Evolutionary conservation across 176 grass and related monocot genomes (phyloP), one percentile per base, ranked within the genome.

Genomic region (Aechmea fasciata): DNA sequence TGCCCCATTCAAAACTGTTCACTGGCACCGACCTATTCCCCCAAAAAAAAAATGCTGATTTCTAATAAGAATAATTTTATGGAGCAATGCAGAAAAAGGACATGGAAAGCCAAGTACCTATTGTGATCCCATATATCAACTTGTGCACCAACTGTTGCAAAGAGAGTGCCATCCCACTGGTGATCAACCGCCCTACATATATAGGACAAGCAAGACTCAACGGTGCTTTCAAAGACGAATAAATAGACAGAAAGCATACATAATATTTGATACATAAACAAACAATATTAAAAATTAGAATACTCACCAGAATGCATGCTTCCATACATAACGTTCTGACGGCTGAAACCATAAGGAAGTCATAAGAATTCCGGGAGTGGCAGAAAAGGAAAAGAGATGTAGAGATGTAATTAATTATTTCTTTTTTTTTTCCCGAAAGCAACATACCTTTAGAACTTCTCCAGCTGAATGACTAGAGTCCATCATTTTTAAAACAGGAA

Each of bases 101-200:
- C 1, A 64, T 41, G 5, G 49, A 17, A 52, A 63, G 59, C 11
- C 64, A 11, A 76, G 47, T 82, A 93, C 94, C 89, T 97, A 69
- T 97, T 90, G 71, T 81, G 94, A 84, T 97, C 94, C 94, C 94
- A 97, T 90, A 97, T 85, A 82, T 93, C 94, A 67, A 97, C 89
- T 75, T 93, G 86, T 52, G 94, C 86, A 75, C 94, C 94, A 72
- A 84, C 94, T 51, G 94, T 99, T 29, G 87, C 89, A 82, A 99
- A 99, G 67, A 97, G 82, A 73, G 67, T 81, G 64, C 82, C 76
- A 65, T 83, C 89, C 94, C 94, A 97, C 62, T 97, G 94, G 74
- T 97, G 89, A 84, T 97, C 94, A 64, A 85, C 89, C 71, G 81
- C 89, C 86, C 94, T 97, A 78, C 59, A 15, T 48, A 25, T 2